phyloP scores from a whole-genome alignment of 805 yeast genomes.

The Lipomyces orientalis region DNA sequence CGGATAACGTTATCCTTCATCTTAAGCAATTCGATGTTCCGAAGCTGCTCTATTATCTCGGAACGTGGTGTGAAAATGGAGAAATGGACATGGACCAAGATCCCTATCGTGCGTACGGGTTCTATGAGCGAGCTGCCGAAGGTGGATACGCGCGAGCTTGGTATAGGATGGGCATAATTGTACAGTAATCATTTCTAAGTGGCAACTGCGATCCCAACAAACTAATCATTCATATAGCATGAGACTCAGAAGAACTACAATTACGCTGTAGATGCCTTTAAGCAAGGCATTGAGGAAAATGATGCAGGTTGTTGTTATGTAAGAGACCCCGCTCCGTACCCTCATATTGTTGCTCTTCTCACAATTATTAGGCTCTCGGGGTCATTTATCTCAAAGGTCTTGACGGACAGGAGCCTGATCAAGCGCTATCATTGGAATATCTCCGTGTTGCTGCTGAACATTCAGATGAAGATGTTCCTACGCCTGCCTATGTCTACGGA shows the following conservation, averaged over 20 bases:
- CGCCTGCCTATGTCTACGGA: slow-evolving; percentile 49
- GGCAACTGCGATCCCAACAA: background rate
- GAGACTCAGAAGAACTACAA: slow-evolving; percentile 44
- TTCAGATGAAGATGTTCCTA: slow-evolving; percentile 50
- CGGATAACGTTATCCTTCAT: slow-evolving; percentile 4
- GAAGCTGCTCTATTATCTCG: slow-evolving; percentile 43
- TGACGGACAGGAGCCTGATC: slow-evolving; percentile 42
- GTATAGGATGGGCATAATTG: slow-evolving; percentile 46
- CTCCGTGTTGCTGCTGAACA: slow-evolving; percentile 41
- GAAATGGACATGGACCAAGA: slow-evolving; percentile 39
- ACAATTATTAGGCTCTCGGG: slow-evolving; percentile 19
- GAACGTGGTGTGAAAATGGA: slow-evolving; percentile 43
- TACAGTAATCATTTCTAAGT: background rate
- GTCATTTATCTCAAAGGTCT: slow-evolving; percentile 41
- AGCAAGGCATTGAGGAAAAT: slow-evolving; percentile 45
- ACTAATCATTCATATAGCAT: slow-evolving; percentile 23
- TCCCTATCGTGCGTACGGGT: slow-evolving; percentile 38
- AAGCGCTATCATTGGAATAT: slow-evolving; percentile 38
- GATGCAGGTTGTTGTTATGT: slow-evolving; percentile 50
- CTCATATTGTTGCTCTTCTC: slow-evolving; percentile 42
- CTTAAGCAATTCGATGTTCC: slow-evolving; percentile 19
- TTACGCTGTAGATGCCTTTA: slow-evolving; percentile 45
- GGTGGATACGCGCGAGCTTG: slow-evolving; percentile 45
- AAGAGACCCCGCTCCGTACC: slow-evolving; percentile 35
- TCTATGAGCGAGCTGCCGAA: slow-evolving; percentile 44